These are phyloP conservation scores for Rhodocollybia butyracea DNA, from an alignment of 768 basidiomycete genomes.

Conservation along the genomic window DNA sequence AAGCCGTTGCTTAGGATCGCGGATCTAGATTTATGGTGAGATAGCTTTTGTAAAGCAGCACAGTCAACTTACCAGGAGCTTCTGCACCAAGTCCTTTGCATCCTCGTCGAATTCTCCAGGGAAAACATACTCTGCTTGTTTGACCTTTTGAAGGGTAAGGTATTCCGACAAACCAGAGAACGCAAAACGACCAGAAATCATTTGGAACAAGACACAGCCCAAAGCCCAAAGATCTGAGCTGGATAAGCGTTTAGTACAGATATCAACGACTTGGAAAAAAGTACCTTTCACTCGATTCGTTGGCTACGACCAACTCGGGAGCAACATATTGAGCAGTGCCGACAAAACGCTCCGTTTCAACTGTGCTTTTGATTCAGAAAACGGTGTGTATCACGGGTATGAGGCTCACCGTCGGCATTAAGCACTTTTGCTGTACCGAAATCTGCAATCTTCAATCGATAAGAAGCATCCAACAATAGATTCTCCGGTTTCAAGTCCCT, in stretches of 20 bases:
- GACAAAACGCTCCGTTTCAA: slow-evolving; percentile 70
- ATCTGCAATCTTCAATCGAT: slow-evolving; percentile 92
- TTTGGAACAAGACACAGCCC: slow-evolving; percentile 91
- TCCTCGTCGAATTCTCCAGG: slow-evolving; percentile 82
- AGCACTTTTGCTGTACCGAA: slow-evolving; percentile 90
- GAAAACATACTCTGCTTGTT: slow-evolving; percentile 81
- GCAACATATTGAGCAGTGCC: slow-evolving; percentile 90
- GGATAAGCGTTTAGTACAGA: slow-evolving; percentile 9
- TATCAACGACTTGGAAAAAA: slow-evolving; percentile 13
- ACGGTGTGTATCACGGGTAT: neutral
- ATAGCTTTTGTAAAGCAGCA: neutral
- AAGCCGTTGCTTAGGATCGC: slow-evolving; percentile 56
- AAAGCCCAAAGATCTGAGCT: slow-evolving; percentile 96
- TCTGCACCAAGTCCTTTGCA: slow-evolving; percentile 76
- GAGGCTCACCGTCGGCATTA: slow-evolving; percentile 48
- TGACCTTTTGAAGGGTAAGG: slow-evolving; percentile 93
- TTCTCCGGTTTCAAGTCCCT: slow-evolving; percentile 87
- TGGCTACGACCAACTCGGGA: slow-evolving; percentile 76
- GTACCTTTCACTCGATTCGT: slow-evolving; percentile 78
- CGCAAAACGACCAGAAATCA: slow-evolving; percentile 87
- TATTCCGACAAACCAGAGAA: slow-evolving; percentile 92
- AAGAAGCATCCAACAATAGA: slow-evolving; percentile 81
- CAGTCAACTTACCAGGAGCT: slow-evolving; percentile 59
- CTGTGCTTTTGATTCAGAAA: slow-evolving; percentile 27
- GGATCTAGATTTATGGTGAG: slow-evolving; percentile 38